Evolutionary conservation across 495 filamentous ascomycete genomes (phyloP), one percentile per base, ranked within the genome.

Genomic region (Hypoxylon perforatum): DNA sequence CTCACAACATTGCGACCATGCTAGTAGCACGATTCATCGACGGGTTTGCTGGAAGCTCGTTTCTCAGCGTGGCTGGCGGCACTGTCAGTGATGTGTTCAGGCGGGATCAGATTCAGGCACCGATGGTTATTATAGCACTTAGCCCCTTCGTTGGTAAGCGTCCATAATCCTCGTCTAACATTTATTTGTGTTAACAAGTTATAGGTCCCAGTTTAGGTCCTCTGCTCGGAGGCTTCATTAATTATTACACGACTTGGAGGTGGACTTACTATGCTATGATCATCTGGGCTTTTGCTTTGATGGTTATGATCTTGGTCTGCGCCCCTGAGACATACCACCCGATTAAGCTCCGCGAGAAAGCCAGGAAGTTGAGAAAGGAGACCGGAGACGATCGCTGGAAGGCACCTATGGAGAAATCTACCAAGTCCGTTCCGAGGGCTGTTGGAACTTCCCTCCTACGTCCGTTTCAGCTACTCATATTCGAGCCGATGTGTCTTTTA

Each of bases 311-410:
- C 17, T 68, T 87, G 45, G 70, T 92, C 18, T 82, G 94, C 19
- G 92, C 97, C 1, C 94, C 95, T 1, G 94, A 97, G 78, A 98
- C 95, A 0, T 99, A 97, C 71, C 91, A 83, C 35, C 80, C 85
- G 11, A 88, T 91, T 23, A 81, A 95, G 25, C 82, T 98, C 21
- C 85, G 90, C 35, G 78, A 85, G 22, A 96, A 96, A 64, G 95
- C 95, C 3, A 76, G 80, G 21, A 79, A 79, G 46, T 72, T 96
- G 21, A 86, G 95, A 19, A 86, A 89, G 67, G 86, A 90, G 61
- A 97, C 91, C 2, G 90, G 90, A 5, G 90, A 97, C 67, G 82
- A 89, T 6, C 78, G 86, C 42, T 96, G 89, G 83, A 80, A 83
- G 51, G 92, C 95, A 17, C 91, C 93, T 9, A 73, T 97, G 55